These are phyloP conservation scores for Cryptococcus depauperatus DNA, from an alignment of 1,284 basidiomycete species.

Conservation along the genomic window DNA sequence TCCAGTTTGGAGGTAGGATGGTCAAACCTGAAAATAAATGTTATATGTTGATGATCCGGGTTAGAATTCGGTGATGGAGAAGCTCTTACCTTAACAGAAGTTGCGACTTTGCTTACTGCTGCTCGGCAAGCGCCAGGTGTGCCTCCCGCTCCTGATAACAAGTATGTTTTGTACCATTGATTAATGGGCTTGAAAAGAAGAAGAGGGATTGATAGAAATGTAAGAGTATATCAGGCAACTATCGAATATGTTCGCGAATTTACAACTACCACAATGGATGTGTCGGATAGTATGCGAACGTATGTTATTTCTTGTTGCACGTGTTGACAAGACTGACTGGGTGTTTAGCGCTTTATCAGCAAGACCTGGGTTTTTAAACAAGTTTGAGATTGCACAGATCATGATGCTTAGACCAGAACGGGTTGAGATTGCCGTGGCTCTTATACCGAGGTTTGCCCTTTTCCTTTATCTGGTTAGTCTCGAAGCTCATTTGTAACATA, in stretches of 20 bases:
- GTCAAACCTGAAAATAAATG: neutral
- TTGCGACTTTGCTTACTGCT: constrained; percentile 25
- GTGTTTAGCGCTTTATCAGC: constrained; percentile 22
- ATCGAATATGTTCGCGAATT: constrained; percentile 37
- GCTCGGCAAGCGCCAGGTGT: constrained; percentile 25
- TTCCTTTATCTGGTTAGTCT: neutral
- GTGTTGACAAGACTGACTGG: neutral
- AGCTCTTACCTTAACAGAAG: constrained; percentile 37
- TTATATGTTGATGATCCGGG: neutral
- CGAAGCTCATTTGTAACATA: constrained; percentile 7
- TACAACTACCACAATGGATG: constrained; percentile 23
- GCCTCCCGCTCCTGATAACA: constrained; percentile 39
- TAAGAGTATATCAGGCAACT: constrained; percentile 37
- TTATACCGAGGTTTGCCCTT: constrained; percentile 37
- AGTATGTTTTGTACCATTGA: constrained; percentile 29
- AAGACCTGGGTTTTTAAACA: constrained; percentile 34
- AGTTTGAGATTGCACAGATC: constrained; percentile 42
- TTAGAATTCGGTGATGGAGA: constrained; percentile 39
- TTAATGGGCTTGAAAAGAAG: neutral
- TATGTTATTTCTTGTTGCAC: constrained; percentile 20
- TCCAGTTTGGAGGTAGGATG: constrained; percentile 40
- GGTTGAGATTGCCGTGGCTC: constrained; percentile 36
- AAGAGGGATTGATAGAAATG: neutral
- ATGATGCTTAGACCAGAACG: constrained; percentile 37
- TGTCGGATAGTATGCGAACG: constrained; percentile 35